These are phyloP conservation scores for Pisolithus orientalis DNA, from an alignment of 768 basidiomycete species.

Conservation along the genomic window DNA sequence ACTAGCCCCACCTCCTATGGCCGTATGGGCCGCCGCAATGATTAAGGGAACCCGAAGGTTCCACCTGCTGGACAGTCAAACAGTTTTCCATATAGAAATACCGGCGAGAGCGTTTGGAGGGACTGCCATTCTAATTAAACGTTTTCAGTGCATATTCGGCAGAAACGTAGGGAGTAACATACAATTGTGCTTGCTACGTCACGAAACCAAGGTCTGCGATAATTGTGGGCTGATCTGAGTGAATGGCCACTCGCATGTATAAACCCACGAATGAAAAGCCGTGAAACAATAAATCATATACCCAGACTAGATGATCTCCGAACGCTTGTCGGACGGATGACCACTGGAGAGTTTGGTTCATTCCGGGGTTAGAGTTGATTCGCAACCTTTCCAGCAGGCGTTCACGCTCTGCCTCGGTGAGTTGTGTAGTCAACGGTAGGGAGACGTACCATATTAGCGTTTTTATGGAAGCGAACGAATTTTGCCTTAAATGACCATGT, in stretches of 20 bases:
- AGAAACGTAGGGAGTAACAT: constrained; percentile 10
- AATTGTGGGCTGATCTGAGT: constrained; percentile 45
- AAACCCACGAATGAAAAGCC: constrained; percentile 46
- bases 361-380: constrained; percentile 49
- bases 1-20: constrained; percentile 40
- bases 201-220: constrained; percentile 51
- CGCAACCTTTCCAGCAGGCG: constrained; percentile 44
- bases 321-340: constrained; percentile 49
- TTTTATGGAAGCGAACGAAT: constrained; percentile 35
- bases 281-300: constrained; percentile 55
- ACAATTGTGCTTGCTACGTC: constrained; percentile 59
- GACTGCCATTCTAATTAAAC: constrained; percentile 41
- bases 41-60: constrained; percentile 49
- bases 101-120: constrained; percentile 52
- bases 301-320: constrained; percentile 54
- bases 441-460: not conserved
- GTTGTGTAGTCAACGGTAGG: constrained; percentile 24
- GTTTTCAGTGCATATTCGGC: not conserved
- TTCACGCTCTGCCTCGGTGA: constrained; percentile 45
- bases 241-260: not conserved
- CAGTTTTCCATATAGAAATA: constrained; percentile 42
- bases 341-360: constrained; percentile 53
- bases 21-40: constrained; percentile 40
- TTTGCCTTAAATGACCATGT: constrained; percentile 54
- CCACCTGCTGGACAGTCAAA: constrained; percentile 44